phyloP scores from a whole-genome alignment of 2,329 filamentous ascomycete species.

The Talaromyces sp. region DNA sequence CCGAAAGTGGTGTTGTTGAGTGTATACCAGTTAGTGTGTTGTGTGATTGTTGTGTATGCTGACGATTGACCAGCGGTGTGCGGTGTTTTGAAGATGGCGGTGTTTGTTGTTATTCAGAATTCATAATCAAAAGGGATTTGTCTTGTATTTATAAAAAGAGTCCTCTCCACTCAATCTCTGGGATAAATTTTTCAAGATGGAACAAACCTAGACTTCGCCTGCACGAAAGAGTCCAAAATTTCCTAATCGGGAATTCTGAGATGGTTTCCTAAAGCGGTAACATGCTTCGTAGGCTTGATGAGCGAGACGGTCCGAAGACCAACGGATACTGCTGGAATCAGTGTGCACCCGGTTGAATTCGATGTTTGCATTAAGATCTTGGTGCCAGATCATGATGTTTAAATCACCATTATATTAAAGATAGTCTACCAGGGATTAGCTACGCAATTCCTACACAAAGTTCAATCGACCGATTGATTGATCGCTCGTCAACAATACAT shows the following conservation, averaged over 20 bases:
- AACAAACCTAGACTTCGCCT: not conserved
- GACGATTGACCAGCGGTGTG: not conserved
- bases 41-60: not conserved
- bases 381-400: not conserved
- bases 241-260: slow-evolving; percentile 11
- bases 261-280: slow-evolving; percentile 15
- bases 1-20: not conserved
- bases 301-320: not conserved
- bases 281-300: slow-evolving; percentile 16
- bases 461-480: not conserved
- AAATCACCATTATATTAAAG: not conserved
- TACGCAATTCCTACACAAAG: not conserved
- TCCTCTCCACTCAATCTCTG: not conserved
- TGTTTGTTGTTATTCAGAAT: not conserved
- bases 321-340: not conserved
- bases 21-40: not conserved
- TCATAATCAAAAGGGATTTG: not conserved
- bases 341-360: not conserved
- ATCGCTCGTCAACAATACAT: not conserved
- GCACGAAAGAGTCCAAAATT: slow-evolving; percentile 1
- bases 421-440: not conserved
- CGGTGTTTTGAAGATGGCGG: not conserved
- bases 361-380: not conserved
- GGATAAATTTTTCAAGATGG: not conserved
- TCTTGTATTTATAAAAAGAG: not conserved